phyloP scores from a whole-genome alignment of 768 basidiomycete genomes.

The Cyathus striatus region DNA sequence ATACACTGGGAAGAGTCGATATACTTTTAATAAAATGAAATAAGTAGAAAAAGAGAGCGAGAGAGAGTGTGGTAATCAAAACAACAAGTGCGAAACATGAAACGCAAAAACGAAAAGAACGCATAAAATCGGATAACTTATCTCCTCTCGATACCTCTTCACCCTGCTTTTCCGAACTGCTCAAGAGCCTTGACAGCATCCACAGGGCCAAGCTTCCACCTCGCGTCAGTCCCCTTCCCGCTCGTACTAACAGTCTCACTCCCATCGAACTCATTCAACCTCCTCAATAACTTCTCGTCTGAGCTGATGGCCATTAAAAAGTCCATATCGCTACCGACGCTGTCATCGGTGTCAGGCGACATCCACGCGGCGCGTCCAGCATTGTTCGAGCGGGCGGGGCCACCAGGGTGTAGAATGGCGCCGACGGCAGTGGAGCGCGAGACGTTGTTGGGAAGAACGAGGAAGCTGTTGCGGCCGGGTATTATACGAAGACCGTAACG shows the following conservation, averaged over 20 bases:
- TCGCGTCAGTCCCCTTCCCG: conserved; percentile 73
- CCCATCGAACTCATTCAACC: conserved; percentile 70
- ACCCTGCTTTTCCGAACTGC: no score
- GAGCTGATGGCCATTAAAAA: conserved; percentile 64
- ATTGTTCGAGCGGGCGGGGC: conserved; percentile 34
- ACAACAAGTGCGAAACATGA: no score
- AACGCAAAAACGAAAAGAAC: no score
- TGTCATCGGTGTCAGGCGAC: conserved; percentile 23
- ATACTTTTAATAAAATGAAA: no score
- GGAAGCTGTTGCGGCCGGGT: conserved; percentile 74
- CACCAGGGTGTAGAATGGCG: conserved; percentile 68
- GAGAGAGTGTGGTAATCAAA: no score
- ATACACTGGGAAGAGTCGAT: no score
- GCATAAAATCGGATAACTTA: no score
- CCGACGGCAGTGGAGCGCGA: conserved; percentile 82
- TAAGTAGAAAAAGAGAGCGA: no score
- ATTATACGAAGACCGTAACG: conserved; percentile 81
- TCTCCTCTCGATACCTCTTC: no score
- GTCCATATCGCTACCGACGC: conserved; percentile 33
- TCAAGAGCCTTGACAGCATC: conserved; percentile 24
- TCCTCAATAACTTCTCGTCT: conserved; percentile 74
- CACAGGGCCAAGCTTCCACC: conserved; percentile 50
- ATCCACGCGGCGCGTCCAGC: conserved; percentile 34
- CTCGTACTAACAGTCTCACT: conserved; percentile 71
- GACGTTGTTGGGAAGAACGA: conserved; percentile 78